These are phyloP conservation scores for Cochlearia excelsa DNA, from an alignment of 345 rosid species.

Conservation along the genomic window DNA sequence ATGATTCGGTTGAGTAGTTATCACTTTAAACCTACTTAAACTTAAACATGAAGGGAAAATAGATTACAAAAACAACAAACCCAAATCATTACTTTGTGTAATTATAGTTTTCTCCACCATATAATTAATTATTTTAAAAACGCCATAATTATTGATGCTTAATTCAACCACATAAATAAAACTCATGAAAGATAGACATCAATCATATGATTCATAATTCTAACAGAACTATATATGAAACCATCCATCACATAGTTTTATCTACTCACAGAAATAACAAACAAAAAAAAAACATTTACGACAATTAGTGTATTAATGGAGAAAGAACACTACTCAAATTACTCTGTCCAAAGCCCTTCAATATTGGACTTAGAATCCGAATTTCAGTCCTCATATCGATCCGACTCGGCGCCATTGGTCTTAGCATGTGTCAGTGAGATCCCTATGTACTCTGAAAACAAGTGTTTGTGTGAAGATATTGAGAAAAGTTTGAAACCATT, in stretches of 20 bases:
- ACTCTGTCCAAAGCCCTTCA: slow-evolving; percentile 82
- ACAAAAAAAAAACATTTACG: slow-evolving; percentile 23
- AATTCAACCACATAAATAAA: slow-evolving; percentile 10
- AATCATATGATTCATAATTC: slow-evolving; percentile 14
- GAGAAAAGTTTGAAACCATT: slow-evolving; percentile 52
- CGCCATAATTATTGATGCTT: slow-evolving; percentile 15
- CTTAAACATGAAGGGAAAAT: slow-evolving; percentile 28
- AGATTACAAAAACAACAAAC: slow-evolving; percentile 33
- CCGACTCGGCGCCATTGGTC: slow-evolving; percentile 37
- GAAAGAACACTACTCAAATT: slow-evolving; percentile 45
- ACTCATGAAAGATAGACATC: neutral
- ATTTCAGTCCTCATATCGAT: slow-evolving; percentile 42
- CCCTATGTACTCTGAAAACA: slow-evolving; percentile 53
- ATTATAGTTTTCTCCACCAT: slow-evolving; percentile 35
- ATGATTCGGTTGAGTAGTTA: slow-evolving; percentile 27
- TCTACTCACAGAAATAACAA: neutral
- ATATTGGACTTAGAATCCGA: slow-evolving; percentile 38
- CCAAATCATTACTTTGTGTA: slow-evolving; percentile 28
- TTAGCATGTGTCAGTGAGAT: slow-evolving; percentile 34
- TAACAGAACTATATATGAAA: slow-evolving; percentile 23
- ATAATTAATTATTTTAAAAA: neutral
- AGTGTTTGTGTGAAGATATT: slow-evolving; percentile 38
- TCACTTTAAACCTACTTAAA: slow-evolving; percentile 5
- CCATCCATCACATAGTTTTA: slow-evolving; percentile 1
- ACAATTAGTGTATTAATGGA: slow-evolving; percentile 24